Conservation (phyloP, 805 yeast genomes). For the Starmerella bacillaris region DNA sequence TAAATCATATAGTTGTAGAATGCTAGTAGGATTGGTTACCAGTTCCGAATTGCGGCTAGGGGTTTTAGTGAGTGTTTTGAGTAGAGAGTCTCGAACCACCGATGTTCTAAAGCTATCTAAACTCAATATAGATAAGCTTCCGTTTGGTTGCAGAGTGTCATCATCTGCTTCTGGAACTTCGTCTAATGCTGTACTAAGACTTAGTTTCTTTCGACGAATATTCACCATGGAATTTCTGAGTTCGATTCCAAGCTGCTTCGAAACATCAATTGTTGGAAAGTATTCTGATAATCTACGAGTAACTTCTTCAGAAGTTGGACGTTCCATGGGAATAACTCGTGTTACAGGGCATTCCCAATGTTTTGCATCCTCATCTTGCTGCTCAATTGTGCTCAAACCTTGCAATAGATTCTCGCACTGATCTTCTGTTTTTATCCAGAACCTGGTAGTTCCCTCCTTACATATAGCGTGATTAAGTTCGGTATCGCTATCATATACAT, state of each 20-base stretch:
- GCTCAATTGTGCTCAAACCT: neutral
- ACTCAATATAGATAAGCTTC: neutral
- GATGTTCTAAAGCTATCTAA: too few relatives aligned
- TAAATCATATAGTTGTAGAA: constrained; percentile 15
- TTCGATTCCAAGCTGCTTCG: constrained; percentile 55
- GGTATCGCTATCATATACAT: constrained; percentile 1
- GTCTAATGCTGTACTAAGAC: too few relatives aligned
- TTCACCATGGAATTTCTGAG: constrained; percentile 51
- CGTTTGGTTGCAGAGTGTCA: too few relatives aligned
- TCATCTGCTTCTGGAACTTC: too few relatives aligned
- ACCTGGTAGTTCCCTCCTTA: constrained; percentile 2
- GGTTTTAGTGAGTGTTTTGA: too few relatives aligned
- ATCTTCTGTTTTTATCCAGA: constrained; percentile 4
- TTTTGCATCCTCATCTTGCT: too few relatives aligned
- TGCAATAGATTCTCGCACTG: neutral
- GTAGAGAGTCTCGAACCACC: too few relatives aligned
- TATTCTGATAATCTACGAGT: constrained; percentile 77
- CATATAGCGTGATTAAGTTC: constrained; percentile 5
- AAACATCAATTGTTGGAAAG: constrained; percentile 72
- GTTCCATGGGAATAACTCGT: too few relatives aligned
- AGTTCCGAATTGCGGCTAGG: too few relatives aligned
- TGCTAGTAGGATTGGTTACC: neutral
- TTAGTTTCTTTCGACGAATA: too few relatives aligned
- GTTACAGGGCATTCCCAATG: too few relatives aligned
- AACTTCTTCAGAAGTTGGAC: constrained; percentile 87